Evolutionary conservation across 2,329 filamentous ascomycete genomes (phyloP).

Genomic region (Didymella segeticola): DNA sequence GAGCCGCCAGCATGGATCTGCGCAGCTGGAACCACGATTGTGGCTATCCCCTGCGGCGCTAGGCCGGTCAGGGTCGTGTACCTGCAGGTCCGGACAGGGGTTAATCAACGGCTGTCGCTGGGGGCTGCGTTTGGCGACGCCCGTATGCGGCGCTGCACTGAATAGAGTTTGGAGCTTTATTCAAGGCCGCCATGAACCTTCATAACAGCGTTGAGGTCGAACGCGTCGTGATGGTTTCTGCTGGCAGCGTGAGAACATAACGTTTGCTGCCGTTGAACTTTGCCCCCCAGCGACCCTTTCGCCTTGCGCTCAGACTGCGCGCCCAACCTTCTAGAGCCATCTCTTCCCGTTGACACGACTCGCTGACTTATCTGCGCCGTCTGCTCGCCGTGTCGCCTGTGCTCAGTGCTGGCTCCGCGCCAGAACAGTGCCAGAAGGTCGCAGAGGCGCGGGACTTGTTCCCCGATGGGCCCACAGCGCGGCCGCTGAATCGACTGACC

Average conservation of each 20-base stretch:
- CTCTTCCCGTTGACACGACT: constrained; percentile 21
- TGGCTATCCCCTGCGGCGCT: constrained; percentile 26
- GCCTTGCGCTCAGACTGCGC: constrained; percentile 9
- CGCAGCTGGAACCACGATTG: constrained; percentile 35
- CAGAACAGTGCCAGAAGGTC: constrained; percentile 39
- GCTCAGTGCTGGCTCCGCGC: constrained; percentile 31
- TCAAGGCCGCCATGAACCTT: neutral
- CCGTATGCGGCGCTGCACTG: constrained; percentile 2
- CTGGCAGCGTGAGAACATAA: neutral
- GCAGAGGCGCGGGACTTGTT: constrained; percentile 38
- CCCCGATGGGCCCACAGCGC: constrained; percentile 40
- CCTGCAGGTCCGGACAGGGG: constrained; percentile 27
- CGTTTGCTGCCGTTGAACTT: neutral
- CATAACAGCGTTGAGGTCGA: neutral
- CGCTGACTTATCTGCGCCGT: constrained; percentile 20
- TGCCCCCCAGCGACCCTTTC: constrained; percentile 13
- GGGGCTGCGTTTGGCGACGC: constrained; percentile 14
- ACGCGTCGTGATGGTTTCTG: neutral
- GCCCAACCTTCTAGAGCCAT: constrained; percentile 13
- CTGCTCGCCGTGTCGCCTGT: constrained; percentile 32
- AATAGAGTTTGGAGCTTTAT: constrained; percentile 8
- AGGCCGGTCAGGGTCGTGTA: constrained; percentile 27
- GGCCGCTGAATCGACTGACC: constrained; percentile 21
- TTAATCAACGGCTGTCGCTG: constrained; percentile 31
- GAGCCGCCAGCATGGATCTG: too few relatives aligned